Percentiles rank a stretch among this genome's conserved stretches.
These are phyloP conservation scores for Yarrowia sp. DNA, from an alignment of 805 yeast species.

Conservation along the genomic window DNA sequence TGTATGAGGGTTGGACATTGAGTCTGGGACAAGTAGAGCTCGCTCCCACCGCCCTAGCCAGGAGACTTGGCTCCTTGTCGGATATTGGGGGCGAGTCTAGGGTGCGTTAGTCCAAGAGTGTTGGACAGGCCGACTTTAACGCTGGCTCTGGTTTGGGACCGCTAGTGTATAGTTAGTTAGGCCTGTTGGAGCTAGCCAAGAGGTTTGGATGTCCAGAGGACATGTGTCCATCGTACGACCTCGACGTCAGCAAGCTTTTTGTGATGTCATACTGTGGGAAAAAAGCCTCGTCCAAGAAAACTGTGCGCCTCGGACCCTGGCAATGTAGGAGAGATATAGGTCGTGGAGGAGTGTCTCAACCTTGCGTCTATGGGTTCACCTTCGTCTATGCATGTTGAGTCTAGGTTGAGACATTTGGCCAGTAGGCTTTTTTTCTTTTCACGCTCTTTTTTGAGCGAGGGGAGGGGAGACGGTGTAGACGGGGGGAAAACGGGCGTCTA, in stretches of 20 bases:
- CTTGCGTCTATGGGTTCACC: not conserved
- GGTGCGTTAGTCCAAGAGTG: slow-evolving; percentile 5
- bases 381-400: not conserved
- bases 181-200: not conserved
- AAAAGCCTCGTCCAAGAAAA: no score
- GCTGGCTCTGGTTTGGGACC: not conserved
- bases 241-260: not conserved
- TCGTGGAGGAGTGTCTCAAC: no score
- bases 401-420: slow-evolving; percentile 12
- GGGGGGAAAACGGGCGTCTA: not conserved
- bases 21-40: no score
- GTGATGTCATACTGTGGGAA: not conserved
- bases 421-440: not conserved
- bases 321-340: no score
- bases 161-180: not conserved
- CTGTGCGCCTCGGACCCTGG: no score
- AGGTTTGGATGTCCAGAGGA: no score
- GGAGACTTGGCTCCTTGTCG: not conserved
- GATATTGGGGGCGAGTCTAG: not conserved
- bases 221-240: not conserved
- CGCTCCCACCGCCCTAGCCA: not conserved
- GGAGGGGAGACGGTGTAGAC: not conserved
- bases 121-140: not conserved
- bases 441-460: not conserved
- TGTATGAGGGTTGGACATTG: no score